Conservation (phyloP, 2,329 filamentous ascomycete species). For the Remersonia thermophila region DNA sequence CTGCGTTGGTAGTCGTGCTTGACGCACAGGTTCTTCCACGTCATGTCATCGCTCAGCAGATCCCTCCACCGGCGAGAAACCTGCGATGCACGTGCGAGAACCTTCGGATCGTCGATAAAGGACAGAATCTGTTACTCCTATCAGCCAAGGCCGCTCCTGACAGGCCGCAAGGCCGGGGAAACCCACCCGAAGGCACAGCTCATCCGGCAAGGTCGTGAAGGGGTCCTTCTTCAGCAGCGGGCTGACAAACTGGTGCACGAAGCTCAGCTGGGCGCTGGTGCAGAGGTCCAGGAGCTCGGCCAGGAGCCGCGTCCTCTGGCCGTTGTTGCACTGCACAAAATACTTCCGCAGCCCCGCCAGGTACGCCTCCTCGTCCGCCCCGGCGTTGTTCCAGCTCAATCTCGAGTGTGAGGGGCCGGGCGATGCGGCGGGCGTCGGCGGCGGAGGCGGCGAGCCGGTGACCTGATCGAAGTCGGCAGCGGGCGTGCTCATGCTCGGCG, state of each 20-base stretch:
- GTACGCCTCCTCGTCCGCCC: conserved; percentile 72
- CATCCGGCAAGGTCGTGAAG: conserved; percentile 82
- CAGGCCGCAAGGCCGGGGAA: background rate
- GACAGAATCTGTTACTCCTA: conserved; percentile 65
- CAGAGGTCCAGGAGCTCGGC: conserved; percentile 87
- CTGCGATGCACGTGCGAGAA: conserved; percentile 82
- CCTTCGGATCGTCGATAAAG: conserved; percentile 94
- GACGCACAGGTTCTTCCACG: conserved; percentile 94
- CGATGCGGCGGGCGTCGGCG: conserved; percentile 53
- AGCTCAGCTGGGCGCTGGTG: conserved; percentile 88
- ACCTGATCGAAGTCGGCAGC: conserved; percentile 51
- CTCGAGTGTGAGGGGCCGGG: conserved; percentile 49
- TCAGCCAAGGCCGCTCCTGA: conserved; percentile 8
- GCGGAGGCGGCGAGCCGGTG: conserved; percentile 49
- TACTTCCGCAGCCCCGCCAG: conserved; percentile 66
- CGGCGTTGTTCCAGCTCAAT: conserved; percentile 64
- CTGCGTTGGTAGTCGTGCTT: conserved; percentile 76
- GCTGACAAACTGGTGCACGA: conserved; percentile 91
- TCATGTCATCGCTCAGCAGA: conserved; percentile 88
- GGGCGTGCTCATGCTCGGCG: conserved; percentile 54
- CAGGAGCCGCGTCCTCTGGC: conserved; percentile 67
- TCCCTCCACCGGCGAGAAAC: conserved; percentile 94
- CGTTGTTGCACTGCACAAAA: conserved; percentile 65
- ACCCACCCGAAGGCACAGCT: conserved; percentile 77
- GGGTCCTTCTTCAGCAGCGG: conserved; percentile 92